These are phyloP conservation scores for Coemansia sp. DNA, from an alignment of 192 early-diverging fungal genomes.

Conservation along the genomic window DNA sequence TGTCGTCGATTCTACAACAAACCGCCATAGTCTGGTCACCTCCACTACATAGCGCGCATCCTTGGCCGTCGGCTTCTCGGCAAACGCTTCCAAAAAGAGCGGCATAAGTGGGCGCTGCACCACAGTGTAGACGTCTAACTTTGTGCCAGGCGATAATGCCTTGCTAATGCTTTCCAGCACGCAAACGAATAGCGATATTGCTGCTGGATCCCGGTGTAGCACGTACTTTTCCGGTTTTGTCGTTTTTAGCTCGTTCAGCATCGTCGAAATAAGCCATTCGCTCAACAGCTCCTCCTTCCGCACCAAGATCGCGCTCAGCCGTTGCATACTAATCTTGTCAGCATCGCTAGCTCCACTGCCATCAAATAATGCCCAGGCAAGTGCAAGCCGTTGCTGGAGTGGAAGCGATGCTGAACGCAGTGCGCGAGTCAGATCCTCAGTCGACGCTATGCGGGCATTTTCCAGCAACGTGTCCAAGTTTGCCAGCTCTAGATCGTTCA, in stretches of 20 bases:
- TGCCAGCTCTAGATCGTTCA: constrained; percentile 8
- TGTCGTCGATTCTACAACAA: constrained; percentile 16
- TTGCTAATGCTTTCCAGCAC: constrained; percentile 28
- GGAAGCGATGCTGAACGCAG: constrained; percentile 25
- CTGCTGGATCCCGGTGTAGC: constrained; percentile 20
- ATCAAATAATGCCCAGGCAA: constrained; percentile 44
- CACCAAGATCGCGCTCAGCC: constrained; percentile 30
- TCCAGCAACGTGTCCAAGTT: constrained; percentile 16
- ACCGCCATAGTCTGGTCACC: constrained; percentile 30
- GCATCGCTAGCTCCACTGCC: constrained; percentile 1
- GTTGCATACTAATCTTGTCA: constrained; percentile 9
- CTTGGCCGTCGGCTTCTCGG: background rate
- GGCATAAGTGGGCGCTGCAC: constrained; percentile 29
- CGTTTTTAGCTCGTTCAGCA: constrained; percentile 43
- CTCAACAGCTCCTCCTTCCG: constrained; percentile 42
- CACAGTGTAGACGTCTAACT: constrained; percentile 28
- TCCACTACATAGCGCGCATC: constrained; percentile 14
- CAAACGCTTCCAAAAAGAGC: constrained; percentile 36
- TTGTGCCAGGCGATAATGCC: background rate
- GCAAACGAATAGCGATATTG: constrained; percentile 18
- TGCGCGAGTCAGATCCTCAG: constrained; percentile 43
- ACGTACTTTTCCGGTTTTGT: constrained; percentile 13
- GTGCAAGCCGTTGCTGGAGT: constrained; percentile 21
- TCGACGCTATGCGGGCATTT: constrained; percentile 15
- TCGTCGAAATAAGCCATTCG: constrained; percentile 48